Evolutionary conservation across 2,329 filamentous ascomycete genomes (phyloP), one percentile per base, ranked within the genome.

Genomic region (Pseudocercospora fuligena): DNA sequence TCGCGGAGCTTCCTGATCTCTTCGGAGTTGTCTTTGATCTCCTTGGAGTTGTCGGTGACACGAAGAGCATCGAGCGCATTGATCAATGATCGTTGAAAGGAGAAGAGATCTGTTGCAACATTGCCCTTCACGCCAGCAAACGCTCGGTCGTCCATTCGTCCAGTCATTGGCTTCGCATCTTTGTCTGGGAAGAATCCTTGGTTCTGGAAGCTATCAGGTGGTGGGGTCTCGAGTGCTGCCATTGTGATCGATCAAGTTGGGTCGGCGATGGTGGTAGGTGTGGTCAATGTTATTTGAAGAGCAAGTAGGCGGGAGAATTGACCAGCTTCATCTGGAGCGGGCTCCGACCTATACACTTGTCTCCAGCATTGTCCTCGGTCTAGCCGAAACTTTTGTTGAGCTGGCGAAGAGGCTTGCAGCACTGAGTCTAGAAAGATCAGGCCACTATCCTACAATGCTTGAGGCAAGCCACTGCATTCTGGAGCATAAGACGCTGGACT

Each of bases 81-180:
- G 47, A 51, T 51, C 47, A 51, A n/a, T 11, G 47, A 51, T 51
- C 47, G 47, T 11, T 51, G 47, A 21, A 51, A 51, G 23, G 47
- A 51, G 47, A 21, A 51, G n/a, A 51, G 16, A 25, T 51, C 47
- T 23, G 47, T 51, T 4, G 47, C 21, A 5, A 51, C 21, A 21
- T 51, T 19, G 47, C 21, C 23, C 21, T 23, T 51, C 3, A 51
- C 25, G 21, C 21, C 21, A 12, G n/a, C n/a, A 11, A 51, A 21
- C 16, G 23, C 47, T 23, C 21, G 8, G 21, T 51, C 47, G 19
- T 23, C 21, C 47, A 51, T 23, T 51, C 47, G n/a, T 21, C 47
- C 47, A 51, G 47, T 51, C 47, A 25, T 25, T 51, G 47, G 47
- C 47, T 19, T 25, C 19, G 3, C 47, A 51, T 25, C 21, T 25